Evolutionary conservation across 2,329 filamentous ascomycete genomes (phyloP).

Genomic region (Sporothrix curviconia): DNA sequence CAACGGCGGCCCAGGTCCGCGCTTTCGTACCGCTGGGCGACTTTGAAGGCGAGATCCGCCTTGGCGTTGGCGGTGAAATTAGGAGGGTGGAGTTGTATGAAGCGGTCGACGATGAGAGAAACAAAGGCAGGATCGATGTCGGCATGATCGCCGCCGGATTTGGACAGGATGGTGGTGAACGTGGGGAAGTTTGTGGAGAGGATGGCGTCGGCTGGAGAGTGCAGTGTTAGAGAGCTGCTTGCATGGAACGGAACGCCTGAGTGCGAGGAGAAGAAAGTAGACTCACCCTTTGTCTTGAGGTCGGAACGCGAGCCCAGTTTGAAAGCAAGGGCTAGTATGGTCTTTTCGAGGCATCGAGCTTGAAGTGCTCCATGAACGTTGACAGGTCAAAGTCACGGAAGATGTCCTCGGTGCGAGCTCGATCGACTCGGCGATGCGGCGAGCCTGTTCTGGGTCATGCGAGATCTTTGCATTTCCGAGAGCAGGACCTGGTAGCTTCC

Average conservation of each 20-base stretch:
- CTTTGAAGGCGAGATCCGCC: slow-evolving; percentile 60
- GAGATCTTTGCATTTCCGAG: slow-evolving; percentile 77
- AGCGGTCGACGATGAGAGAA: slow-evolving; percentile 74
- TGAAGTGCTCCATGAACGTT: slow-evolving; percentile 93
- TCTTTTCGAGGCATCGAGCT: slow-evolving; percentile 85
- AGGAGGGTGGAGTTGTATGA: slow-evolving; percentile 78
- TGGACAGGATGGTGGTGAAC: slow-evolving; percentile 71
- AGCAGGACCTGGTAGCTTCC: slow-evolving; percentile 79
- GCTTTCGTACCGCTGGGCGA: slow-evolving; percentile 61
- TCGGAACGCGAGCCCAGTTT: slow-evolving; percentile 75
- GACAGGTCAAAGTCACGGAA: slow-evolving; percentile 96
- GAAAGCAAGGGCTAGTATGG: slow-evolving; percentile 80
- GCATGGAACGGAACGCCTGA: slow-evolving; percentile 4
- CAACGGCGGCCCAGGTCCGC: slow-evolving; percentile 57
- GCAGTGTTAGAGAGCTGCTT: background rate
- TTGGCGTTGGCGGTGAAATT: slow-evolving; percentile 74
- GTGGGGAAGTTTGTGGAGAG: slow-evolving; percentile 70
- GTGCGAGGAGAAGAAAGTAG: slow-evolving; percentile 12
- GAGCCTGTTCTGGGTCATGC: slow-evolving; percentile 72
- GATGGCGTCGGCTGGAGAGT: slow-evolving; percentile 71
- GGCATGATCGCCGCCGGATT: slow-evolving; percentile 56
- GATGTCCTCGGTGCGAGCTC: slow-evolving; percentile 86
- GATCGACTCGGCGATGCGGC: slow-evolving; percentile 88
- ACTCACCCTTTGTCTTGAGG: slow-evolving; percentile 79
- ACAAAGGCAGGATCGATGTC: slow-evolving; percentile 65